These are phyloP conservation scores for Leccinum subtestaceum DNA, from an alignment of 768 basidiomycete species.

Conservation along the genomic window DNA sequence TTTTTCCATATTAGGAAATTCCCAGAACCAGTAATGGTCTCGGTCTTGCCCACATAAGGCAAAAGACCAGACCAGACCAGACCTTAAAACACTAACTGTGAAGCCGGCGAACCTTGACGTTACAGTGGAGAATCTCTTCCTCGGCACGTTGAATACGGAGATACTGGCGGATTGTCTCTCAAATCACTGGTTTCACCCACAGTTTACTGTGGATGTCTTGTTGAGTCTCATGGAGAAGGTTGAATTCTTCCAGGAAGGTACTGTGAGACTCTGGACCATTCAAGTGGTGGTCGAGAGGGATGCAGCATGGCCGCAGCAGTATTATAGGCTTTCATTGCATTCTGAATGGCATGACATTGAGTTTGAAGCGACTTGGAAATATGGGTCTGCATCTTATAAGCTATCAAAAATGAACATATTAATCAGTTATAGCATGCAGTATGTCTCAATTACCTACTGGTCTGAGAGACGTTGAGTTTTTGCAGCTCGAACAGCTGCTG, in stretches of 20 bases:
- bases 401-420: background rate
- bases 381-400: background rate
- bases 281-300: background rate
- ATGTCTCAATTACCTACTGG: background rate
- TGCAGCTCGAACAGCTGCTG: background rate
- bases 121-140: background rate
- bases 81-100: too few species aligned
- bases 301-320: background rate
- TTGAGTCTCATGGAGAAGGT: background rate
- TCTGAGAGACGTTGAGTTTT: background rate
- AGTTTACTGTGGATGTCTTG: background rate
- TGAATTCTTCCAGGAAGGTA: background rate
- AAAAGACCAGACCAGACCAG: too few species aligned
- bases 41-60: too few species aligned
- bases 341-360: background rate
- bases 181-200: background rate
- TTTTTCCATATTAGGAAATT: too few species aligned
- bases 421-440: background rate
- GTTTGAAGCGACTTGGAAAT: background rate
- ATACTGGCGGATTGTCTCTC: background rate
- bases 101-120: too few species aligned
- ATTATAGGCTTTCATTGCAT: background rate
- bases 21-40: too few species aligned
- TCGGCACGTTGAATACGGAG: background rate
- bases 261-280: background rate